A percentile compares a stretch with the other conserved stretches of the same genome.
Conservation (phyloP, 78 protist species). For the slime mould (Dictyostelium discoideum) region dicty_2.7 NC_007091.3:4399001-4399500, state of each 20-base stretch:
- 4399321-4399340: constrained; percentile 53
- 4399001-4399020: too few relatives aligned
- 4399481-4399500: neutral
- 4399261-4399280: constrained; percentile 40
- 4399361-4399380: neutral
- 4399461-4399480: neutral
- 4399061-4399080: too few relatives aligned
- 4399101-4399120: too few relatives aligned
- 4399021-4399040: too few relatives aligned
- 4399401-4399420: constrained; percentile 39
- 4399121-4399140: too few relatives aligned
- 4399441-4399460: constrained; percentile 61
- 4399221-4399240: constrained; percentile 46
- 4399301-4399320: constrained; percentile 63
- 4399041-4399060: too few relatives aligned
- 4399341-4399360: constrained; percentile 27
- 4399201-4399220: constrained; percentile 32
- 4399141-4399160: too few relatives aligned
- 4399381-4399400: neutral
- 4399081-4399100: too few relatives aligned
- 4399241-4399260: constrained; percentile 9
- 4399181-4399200: neutral
- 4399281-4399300: constrained; percentile 25
- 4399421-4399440: constrained; percentile 60
- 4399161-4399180: too few relatives aligned